Conservation (phyloP, 2,329 filamentous ascomycete genomes). For the Epichloe festucae region DNA sequence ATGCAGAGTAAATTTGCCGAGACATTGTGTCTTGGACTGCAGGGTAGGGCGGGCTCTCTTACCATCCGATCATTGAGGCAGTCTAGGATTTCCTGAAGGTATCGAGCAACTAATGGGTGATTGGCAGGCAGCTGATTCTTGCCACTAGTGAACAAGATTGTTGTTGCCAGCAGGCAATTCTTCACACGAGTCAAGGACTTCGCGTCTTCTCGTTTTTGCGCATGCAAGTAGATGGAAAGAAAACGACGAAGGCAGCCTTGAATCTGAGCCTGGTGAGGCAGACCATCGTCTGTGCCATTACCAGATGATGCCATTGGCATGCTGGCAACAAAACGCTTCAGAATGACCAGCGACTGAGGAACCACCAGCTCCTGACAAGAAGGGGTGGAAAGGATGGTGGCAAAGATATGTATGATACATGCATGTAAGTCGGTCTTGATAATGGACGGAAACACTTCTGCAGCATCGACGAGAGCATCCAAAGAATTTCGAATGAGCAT, state of each 20-base stretch:
- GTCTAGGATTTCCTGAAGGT: constrained; percentile 71
- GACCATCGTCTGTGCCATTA: constrained; percentile 24
- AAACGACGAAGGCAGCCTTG: constrained; percentile 75
- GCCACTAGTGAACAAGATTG: constrained; percentile 76
- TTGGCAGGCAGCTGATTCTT: constrained; percentile 58
- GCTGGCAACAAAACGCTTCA: constrained; percentile 78
- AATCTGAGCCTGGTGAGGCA: constrained; percentile 53
- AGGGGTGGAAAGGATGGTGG: constrained; percentile 78
- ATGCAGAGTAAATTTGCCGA: neutral
- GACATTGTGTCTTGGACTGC: neutral
- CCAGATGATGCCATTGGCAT: constrained; percentile 43
- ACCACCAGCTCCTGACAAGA: constrained; percentile 76
- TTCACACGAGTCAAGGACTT: constrained; percentile 80
- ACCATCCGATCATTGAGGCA: constrained; percentile 70
- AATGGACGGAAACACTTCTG: constrained; percentile 88
- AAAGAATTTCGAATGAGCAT: constrained; percentile 67
- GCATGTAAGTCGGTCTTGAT: constrained; percentile 95
- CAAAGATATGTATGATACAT: constrained; percentile 93
- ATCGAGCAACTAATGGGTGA: constrained; percentile 62
- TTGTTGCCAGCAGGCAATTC: constrained; percentile 78
- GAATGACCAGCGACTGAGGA: constrained; percentile 76
- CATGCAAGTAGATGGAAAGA: constrained; percentile 63
- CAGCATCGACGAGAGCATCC: constrained; percentile 82
- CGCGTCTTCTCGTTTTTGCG: constrained; percentile 61
- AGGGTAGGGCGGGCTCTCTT: constrained; percentile 13